Evolutionary conservation across 257 asterid genomes (phyloP).

Genomic region (Gardenia jasminoides): DNA sequence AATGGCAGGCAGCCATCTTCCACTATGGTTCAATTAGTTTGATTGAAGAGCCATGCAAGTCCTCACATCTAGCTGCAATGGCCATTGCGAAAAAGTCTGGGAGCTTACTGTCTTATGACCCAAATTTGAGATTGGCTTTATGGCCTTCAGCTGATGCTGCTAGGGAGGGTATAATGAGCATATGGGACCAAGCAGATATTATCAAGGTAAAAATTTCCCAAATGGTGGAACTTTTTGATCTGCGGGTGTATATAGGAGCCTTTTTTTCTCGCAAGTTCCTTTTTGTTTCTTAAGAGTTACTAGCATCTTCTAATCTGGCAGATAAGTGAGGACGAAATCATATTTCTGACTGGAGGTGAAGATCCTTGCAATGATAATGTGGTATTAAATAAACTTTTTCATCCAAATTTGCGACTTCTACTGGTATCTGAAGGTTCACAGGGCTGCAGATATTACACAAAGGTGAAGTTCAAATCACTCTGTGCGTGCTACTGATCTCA

Average conservation of each 20-base stretch:
- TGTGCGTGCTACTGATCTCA: background rate
- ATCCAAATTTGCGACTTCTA: slow-evolving; percentile 65
- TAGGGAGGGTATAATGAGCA: slow-evolving; percentile 62
- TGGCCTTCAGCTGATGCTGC: slow-evolving; percentile 97
- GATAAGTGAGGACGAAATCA: slow-evolving; percentile 87
- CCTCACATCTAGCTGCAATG: slow-evolving; percentile 84
- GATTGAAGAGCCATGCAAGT: slow-evolving; percentile 85
- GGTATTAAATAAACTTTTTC: slow-evolving; percentile 77
- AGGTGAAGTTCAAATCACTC: slow-evolving; percentile 38
- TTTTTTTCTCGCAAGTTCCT: background rate
- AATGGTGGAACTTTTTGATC: background rate
- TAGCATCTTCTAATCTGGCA: slow-evolving; percentile 29
- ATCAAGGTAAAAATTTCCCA: slow-evolving; percentile 57
- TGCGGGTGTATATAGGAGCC: background rate
- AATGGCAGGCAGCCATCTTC: slow-evolving; percentile 70
- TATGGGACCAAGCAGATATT: slow-evolving; percentile 84
- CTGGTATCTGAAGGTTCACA: slow-evolving; percentile 78
- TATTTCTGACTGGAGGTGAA: slow-evolving; percentile 71
- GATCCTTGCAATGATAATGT: slow-evolving; percentile 66
- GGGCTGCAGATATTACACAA: slow-evolving; percentile 92
- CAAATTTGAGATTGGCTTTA: slow-evolving; percentile 80
- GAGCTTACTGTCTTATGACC: slow-evolving; percentile 81
- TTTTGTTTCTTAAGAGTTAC: background rate
- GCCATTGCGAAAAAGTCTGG: slow-evolving; percentile 72
- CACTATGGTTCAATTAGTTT: slow-evolving; percentile 93